A percentile compares a stretch with the other conserved stretches of the same genome.
Evolutionary conservation across 441 rosid genomes (phyloP).

Genomic region (Mallotus repandus): DNA sequence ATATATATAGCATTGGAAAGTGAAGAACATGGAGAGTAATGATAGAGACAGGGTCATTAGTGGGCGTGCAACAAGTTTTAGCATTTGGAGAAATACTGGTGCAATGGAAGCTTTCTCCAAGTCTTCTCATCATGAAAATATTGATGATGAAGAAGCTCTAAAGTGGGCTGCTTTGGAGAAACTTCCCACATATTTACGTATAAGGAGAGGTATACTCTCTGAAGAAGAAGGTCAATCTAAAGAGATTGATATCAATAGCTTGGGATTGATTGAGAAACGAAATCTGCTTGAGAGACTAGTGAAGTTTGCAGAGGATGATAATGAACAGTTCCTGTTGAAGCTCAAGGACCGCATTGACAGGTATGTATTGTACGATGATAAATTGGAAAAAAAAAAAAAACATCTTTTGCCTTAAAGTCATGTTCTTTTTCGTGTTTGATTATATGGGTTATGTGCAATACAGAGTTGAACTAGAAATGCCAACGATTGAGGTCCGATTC

Average conservation of each 20-base stretch:
- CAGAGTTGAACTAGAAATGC: constrained; percentile 60
- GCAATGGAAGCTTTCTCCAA: constrained; percentile 45
- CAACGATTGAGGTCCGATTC: constrained; percentile 66
- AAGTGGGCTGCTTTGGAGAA: constrained; percentile 71
- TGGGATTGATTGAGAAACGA: constrained; percentile 50
- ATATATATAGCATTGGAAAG: not conserved
- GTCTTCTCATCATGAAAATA: constrained; percentile 38
- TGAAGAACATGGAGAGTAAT: constrained; percentile 14
- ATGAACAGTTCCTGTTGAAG: constrained; percentile 57
- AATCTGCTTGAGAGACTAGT: constrained; percentile 56
- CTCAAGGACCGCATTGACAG: constrained; percentile 56
- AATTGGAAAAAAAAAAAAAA: not conserved
- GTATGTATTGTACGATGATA: constrained; percentile 25
- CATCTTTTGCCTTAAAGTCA: not conserved
- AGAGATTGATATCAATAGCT: constrained; percentile 46
- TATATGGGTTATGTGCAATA: not conserved
- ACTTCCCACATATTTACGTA: constrained; percentile 50
- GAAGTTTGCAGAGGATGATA: constrained; percentile 55
- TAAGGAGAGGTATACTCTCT: constrained; percentile 50
- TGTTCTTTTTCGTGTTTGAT: not conserved
- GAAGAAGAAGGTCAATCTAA: constrained; percentile 25
- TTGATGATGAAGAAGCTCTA: constrained; percentile 58
- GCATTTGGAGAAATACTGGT: constrained; percentile 41
- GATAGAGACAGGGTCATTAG: constrained; percentile 30
- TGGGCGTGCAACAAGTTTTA: constrained; percentile 46